These are phyloP conservation scores for Xerocomellus dryophilus DNA, from an alignment of 768 basidiomycete genomes.

Conservation along the genomic window DNA sequence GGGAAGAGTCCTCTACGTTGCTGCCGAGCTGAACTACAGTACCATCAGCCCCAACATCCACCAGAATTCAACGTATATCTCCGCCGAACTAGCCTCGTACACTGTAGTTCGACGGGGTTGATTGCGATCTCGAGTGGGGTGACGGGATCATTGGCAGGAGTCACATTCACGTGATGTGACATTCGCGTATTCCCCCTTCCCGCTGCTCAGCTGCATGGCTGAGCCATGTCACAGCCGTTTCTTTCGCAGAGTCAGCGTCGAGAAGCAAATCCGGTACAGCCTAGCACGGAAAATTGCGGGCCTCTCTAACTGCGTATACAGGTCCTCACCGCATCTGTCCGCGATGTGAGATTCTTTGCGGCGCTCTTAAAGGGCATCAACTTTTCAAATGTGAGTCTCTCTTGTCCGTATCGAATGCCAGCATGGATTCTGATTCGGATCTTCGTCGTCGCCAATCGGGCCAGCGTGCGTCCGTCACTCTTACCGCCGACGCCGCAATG, in stretches of 20 bases:
- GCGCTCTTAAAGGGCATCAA: conserved; percentile 78
- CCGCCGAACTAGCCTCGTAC: not conserved
- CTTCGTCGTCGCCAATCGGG: conserved; percentile 6
- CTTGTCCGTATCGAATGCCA: not conserved
- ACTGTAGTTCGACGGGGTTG: no score
- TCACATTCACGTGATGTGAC: conserved; percentile 16
- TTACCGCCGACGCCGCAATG: conserved; percentile 61
- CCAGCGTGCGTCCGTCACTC: conserved; percentile 71
- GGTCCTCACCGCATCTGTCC: conserved; percentile 69
- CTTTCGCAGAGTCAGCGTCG: conserved; percentile 20
- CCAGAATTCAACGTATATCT: not conserved
- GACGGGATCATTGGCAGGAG: not conserved
- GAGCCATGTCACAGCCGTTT: conserved; percentile 22
- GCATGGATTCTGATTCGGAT: conserved; percentile 6
- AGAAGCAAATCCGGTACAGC: conserved; percentile 25
- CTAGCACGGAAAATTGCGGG: not conserved
- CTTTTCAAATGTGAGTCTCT: conserved; percentile 65
- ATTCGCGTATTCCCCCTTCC: not conserved
- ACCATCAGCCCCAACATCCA: not conserved
- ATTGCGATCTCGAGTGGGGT: not conserved
- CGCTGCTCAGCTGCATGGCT: not conserved
- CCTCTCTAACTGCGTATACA: conserved; percentile 19
- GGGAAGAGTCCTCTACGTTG: no score
- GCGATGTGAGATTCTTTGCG: conserved; percentile 81
- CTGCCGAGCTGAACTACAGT: not conserved